Percentiles rank a stretch among this genome's conserved stretches.
These are phyloP conservation scores for Osmanthus fragrans DNA, from an alignment of 257 asterid genomes.

Conservation along the genomic window DNA sequence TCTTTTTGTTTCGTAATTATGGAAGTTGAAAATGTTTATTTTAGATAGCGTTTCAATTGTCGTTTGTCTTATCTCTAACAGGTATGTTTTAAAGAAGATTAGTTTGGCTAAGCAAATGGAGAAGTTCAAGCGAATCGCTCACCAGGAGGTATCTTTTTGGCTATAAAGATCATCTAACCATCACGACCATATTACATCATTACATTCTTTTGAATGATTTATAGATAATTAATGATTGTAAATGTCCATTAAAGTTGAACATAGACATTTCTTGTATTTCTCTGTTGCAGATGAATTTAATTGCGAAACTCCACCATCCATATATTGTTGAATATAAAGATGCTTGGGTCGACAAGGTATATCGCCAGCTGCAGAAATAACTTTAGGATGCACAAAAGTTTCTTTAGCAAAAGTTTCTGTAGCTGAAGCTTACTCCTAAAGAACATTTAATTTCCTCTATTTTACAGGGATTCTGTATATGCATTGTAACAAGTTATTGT, in stretches of 20 bases:
- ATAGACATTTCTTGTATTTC: not conserved
- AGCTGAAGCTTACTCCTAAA: conserved; percentile 19
- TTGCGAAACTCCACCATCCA: conserved; percentile 72
- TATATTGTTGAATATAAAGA: conserved; percentile 80
- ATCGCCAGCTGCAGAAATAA: not conserved
- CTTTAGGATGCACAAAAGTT: conserved; percentile 11
- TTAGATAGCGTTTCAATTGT: conserved; percentile 8
- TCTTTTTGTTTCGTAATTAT: too few species aligned
- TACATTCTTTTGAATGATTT: not conserved
- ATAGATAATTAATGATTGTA: too few species aligned
- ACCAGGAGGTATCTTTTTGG: conserved; percentile 69
- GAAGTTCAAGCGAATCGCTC: conserved; percentile 71
- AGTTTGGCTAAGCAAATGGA: conserved; percentile 73
- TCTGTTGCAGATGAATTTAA: conserved; percentile 65
- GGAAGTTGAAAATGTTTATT: not conserved
- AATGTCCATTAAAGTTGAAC: not conserved
- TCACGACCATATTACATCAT: not conserved
- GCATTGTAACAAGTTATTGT: conserved; percentile 74
- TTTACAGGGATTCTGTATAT: conserved; percentile 66
- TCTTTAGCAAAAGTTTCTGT: conserved; percentile 1
- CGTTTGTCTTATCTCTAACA: conserved; percentile 22
- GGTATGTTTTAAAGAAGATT: conserved; percentile 86
- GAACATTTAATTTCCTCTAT: conserved; percentile 17
- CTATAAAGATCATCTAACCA: too few species aligned
- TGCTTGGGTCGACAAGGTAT: conserved; percentile 97